A percentile compares a stretch with the other conserved stretches of the same genome.
Conservation (phyloP, 2,329 filamentous ascomycete genomes). For the Fusarium tanahbumbuense region DNA sequence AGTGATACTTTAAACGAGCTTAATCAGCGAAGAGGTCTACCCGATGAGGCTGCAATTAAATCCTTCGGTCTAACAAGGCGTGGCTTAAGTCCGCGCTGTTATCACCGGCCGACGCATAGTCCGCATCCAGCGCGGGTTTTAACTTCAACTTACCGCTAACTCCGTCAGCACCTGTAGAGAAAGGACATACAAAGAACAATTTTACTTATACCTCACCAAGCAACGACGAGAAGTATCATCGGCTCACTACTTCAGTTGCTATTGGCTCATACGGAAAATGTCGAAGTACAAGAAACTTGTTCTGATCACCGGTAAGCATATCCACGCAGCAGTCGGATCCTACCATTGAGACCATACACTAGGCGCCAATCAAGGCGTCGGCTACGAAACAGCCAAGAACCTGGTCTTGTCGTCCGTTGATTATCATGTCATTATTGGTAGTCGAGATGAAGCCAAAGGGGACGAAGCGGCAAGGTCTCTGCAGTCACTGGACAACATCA, state of each 20-base stretch:
- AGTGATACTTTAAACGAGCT: rapidly evolving
- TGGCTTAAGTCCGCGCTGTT: neutral
- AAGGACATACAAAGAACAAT: rapidly evolving
- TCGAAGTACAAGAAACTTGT: conserved; percentile 16
- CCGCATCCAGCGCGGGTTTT: conserved; percentile 1
- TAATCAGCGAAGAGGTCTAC: neutral
- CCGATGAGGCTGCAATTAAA: rapidly evolving
- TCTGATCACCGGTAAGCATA: conserved; percentile 19
- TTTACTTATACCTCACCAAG: neutral
- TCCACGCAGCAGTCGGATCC: no score
- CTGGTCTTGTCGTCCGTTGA: conserved; percentile 2
- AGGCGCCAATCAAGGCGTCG: conserved; percentile 31
- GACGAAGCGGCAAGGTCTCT: conserved; percentile 6
- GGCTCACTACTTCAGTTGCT: rapidly evolving
- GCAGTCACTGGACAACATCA: conserved; percentile 7
- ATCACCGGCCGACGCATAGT: neutral
- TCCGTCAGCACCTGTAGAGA: neutral
- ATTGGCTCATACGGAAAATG: neutral
- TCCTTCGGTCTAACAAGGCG: rapidly evolving
- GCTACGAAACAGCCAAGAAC: conserved; percentile 24
- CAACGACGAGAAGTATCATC: no score
- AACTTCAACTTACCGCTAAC: neutral
- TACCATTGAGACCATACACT: neutral
- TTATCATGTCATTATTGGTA: conserved; percentile 22
- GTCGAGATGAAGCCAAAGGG: conserved; percentile 15